Conservation (phyloP, 2,329 filamentous ascomycete species). For the Emergomyces pasteurianus region DNA sequence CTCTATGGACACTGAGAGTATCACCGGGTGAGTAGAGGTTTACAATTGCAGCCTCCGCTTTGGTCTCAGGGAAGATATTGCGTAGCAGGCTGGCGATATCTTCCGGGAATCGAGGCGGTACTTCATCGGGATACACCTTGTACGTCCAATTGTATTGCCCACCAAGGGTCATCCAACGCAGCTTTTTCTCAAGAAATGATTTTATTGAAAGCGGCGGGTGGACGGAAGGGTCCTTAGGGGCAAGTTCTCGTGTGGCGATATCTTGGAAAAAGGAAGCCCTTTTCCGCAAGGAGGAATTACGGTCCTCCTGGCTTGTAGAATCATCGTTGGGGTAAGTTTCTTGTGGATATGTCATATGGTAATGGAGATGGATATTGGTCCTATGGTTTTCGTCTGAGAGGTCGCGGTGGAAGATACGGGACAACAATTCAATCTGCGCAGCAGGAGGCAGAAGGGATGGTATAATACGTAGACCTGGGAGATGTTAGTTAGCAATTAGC, state of each 20-base stretch:
- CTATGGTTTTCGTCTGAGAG: slow-evolving; percentile 61
- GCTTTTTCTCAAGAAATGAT: slow-evolving; percentile 62
- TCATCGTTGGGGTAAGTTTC: neutral
- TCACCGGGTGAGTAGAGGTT: slow-evolving; percentile 89
- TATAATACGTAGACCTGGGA: slow-evolving; percentile 62
- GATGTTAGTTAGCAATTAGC: slow-evolving; percentile 13
- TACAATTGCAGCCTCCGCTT: slow-evolving; percentile 79
- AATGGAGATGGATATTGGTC: slow-evolving; percentile 84
- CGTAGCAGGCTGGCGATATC: slow-evolving; percentile 60
- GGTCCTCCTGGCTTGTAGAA: neutral
- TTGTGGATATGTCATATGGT: slow-evolving; percentile 52
- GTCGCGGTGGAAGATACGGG: slow-evolving; percentile 64
- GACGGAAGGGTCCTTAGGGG: slow-evolving; percentile 57
- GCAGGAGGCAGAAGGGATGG: slow-evolving; percentile 59
- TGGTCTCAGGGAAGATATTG: slow-evolving; percentile 61
- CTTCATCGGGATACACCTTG: slow-evolving; percentile 62
- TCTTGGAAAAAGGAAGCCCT: slow-evolving; percentile 44
- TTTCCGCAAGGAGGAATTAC: slow-evolving; percentile 21
- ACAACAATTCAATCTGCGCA: slow-evolving; percentile 59
- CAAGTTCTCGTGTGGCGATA: slow-evolving; percentile 20
- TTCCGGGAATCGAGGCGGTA: slow-evolving; percentile 58
- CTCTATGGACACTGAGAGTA: slow-evolving; percentile 82
- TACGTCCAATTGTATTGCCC: slow-evolving; percentile 95
- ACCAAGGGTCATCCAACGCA: slow-evolving; percentile 90
- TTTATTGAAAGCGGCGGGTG: slow-evolving; percentile 62